Base-by-base conservation (phyloP, 2,329 filamentous ascomycete genomes). In the Pseudocercospora macadamiae region DNA sequence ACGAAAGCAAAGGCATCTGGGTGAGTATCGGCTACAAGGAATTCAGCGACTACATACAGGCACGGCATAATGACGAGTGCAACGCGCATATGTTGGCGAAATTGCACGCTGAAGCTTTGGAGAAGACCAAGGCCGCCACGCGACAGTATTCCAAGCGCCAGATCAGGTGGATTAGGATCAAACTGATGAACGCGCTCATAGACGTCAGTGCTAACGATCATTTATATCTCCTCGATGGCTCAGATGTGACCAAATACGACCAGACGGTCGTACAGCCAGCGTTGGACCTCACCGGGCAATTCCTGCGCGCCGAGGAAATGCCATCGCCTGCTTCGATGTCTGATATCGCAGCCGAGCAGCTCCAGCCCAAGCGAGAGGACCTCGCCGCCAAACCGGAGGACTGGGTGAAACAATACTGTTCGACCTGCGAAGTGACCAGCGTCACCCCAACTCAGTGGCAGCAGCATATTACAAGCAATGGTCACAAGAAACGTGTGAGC, bases 1-100 rank as follows among this genome's bases (percentile, higher is more conserved):
- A 97, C 70, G 82, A 86, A 64, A 89, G 85, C 1, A 86, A 87
- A 54, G 96, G 95, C 0, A 96, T 99, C 42, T 99, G 93, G 92
- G 89, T 96, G 54, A 95, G 93, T 1, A 99, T 99, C 62, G 95
- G 95, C 1, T 97, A 92, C 76, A 97, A 96, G 72, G 91, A 99
- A 71, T 89, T 97, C 70, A 83, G 89, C 57, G 81, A 85, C 0
- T 96, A 92, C 69, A 77, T 93, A 19, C 37, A 61, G 9, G 74
- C 73, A 3, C 62, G 25, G 3, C 76, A 3, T 16, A 62, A 25
- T 42, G 69, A 57, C 21, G 30, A 59, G 39, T 75, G 3, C 23
- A 61, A 28, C 44, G 69, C 59, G 23, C 28, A 60, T 36, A 78
- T 83, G 3, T 74, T 89, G 1, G 79, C 83, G 18, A 78, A 78